A percentile compares a stretch with the other conserved stretches of the same genome.
Conservation (phyloP, 169 alveolate species). For the Prorocentrum cordatum region DNA sequence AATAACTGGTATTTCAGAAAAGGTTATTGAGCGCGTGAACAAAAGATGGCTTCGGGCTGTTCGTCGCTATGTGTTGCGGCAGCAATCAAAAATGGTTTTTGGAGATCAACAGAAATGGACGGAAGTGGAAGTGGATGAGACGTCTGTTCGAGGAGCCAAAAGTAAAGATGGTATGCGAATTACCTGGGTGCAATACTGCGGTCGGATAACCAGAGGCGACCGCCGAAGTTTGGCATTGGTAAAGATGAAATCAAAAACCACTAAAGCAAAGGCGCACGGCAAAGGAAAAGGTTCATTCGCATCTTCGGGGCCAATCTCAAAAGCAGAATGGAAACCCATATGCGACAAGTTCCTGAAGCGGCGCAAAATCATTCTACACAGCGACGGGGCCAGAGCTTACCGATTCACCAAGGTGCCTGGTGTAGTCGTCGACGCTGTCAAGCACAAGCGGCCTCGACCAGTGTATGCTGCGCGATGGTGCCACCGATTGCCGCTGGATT, state of each 20-base stretch:
- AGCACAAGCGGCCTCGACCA: slow-evolving; percentile 8
- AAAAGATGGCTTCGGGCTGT: not conserved
- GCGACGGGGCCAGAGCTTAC: slow-evolving; percentile 2
- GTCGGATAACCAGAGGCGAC: not conserved
- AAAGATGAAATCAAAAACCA: not conserved
- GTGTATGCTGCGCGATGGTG: not conserved
- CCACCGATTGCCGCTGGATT: not conserved
- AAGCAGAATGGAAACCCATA: not conserved
- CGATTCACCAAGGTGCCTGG: not conserved
- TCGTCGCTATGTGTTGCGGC: not conserved
- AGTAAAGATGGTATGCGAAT: not conserved
- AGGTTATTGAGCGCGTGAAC: not conserved
- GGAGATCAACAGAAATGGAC: not conserved
- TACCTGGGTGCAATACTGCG: not conserved
- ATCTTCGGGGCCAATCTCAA: not conserved
- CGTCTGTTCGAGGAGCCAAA: not conserved
- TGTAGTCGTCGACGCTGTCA: not conserved
- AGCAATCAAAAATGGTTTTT: not conserved
- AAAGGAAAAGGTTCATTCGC: not conserved
- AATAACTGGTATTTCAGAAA: not conserved
- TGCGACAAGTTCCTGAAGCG: not conserved
- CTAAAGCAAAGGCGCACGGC: not conserved
- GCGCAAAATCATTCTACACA: not conserved
- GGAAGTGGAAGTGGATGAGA: not conserved
- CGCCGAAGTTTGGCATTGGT: not conserved